phyloP scores from a whole-genome alignment of 495 filamentous ascomycete species.

The Talaromyces nanjingensis region DNA sequence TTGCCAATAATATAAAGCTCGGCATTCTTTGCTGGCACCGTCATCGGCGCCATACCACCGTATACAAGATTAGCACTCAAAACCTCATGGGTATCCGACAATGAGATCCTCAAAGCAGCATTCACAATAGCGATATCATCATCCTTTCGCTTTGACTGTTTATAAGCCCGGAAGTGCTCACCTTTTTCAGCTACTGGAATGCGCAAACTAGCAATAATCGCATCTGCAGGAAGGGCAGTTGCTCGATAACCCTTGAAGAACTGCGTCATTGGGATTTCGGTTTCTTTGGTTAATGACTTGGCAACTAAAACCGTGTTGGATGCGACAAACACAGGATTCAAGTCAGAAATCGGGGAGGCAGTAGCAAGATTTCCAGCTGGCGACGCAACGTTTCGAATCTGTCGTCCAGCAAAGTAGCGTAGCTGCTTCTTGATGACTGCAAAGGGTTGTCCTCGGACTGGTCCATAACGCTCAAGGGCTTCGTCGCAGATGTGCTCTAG shows the following conservation, averaged over 20 bases:
- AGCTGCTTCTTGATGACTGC: slow-evolving; percentile 43
- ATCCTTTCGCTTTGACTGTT: slow-evolving; percentile 92
- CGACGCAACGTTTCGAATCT: slow-evolving; percentile 95
- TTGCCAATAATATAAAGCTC: slow-evolving; percentile 65
- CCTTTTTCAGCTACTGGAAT: slow-evolving; percentile 69
- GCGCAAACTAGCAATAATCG: slow-evolving; percentile 78
- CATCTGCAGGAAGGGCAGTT: slow-evolving; percentile 74
- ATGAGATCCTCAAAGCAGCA: slow-evolving; percentile 62
- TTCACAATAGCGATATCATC: slow-evolving; percentile 98
- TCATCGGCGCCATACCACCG: slow-evolving; percentile 86
- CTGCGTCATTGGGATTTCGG: slow-evolving; percentile 78
- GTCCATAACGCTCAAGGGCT: slow-evolving; percentile 75
- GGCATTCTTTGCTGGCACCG: slow-evolving; percentile 72
- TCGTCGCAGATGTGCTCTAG: slow-evolving; percentile 54
- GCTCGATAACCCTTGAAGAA: slow-evolving; percentile 91
- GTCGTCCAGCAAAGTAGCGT: slow-evolving; percentile 88
- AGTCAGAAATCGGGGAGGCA: slow-evolving; percentile 90
- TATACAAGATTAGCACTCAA: slow-evolving; percentile 71
- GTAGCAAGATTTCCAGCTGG: slow-evolving; percentile 94
- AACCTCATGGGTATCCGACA: slow-evolving; percentile 60
- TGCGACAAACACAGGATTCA: slow-evolving; percentile 92
- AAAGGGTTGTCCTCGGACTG: slow-evolving; percentile 56
- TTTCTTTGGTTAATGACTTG: slow-evolving; percentile 61
- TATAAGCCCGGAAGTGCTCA: slow-evolving; percentile 74
- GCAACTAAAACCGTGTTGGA: slow-evolving; percentile 74